Evolutionary conservation across 2,329 filamentous ascomycete genomes (phyloP).

Genomic region (Neonectria sp.): DNA sequence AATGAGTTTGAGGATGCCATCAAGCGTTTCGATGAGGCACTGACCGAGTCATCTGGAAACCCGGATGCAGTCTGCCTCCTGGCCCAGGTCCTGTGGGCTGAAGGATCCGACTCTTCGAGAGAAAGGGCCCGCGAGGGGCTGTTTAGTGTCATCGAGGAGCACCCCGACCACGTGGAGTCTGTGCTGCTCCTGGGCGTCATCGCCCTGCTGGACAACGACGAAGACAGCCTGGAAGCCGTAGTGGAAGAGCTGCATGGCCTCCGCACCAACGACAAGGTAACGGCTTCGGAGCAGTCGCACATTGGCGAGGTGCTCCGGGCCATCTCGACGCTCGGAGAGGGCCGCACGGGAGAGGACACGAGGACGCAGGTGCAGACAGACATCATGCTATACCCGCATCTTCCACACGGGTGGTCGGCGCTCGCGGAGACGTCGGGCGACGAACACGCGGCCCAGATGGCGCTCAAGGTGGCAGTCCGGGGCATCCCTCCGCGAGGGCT

Average conservation of each 20-base stretch:
- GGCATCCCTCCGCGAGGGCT: conserved; percentile 80
- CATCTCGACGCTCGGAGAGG: conserved; percentile 73
- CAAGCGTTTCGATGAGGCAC: conserved; percentile 83
- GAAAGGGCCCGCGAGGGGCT: conserved; percentile 84
- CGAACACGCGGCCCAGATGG: conserved; percentile 79
- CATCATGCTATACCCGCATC: conserved; percentile 84
- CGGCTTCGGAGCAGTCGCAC: conserved; percentile 74
- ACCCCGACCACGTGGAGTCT: conserved; percentile 83
- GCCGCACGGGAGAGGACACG: conserved; percentile 64
- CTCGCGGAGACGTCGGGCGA: conserved; percentile 74
- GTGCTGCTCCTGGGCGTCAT: conserved; percentile 88
- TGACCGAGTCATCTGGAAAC: conserved; percentile 82
- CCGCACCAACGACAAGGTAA: conserved; percentile 76
- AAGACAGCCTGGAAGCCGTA: conserved; percentile 85
- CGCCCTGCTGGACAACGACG: conserved; percentile 84
- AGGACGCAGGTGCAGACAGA: conserved; percentile 79
- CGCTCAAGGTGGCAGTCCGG: conserved; percentile 82
- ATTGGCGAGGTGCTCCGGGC: conserved; percentile 84
- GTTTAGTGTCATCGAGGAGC: conserved; percentile 82
- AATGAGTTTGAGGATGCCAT: conserved; percentile 78
- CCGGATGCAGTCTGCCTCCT: conserved; percentile 90
- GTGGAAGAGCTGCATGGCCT: conserved; percentile 82
- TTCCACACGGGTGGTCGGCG: conserved; percentile 86
- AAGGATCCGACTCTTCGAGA: conserved; percentile 81
- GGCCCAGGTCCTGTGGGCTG: conserved; percentile 94